Evolutionary conservation across 2,329 filamentous ascomycete species (phyloP).

Genomic region (Xylariaceae sp.): DNA sequence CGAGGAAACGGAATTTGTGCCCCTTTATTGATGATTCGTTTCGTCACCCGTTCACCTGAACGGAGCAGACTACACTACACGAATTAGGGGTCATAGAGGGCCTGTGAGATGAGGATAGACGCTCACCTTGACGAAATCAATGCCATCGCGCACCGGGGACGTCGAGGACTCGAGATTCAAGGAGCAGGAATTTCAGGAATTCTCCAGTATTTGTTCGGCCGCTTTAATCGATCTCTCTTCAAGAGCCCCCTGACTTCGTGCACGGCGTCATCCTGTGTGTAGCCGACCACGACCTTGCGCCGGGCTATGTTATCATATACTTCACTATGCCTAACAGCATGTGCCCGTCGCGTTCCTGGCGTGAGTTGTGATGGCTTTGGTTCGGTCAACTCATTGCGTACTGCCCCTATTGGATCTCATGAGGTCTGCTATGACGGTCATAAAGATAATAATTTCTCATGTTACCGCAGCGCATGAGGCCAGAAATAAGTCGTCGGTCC

Average conservation of each 20-base stretch:
- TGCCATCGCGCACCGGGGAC: too few species aligned
- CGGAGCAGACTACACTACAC: not conserved
- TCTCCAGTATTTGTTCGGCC: too few species aligned
- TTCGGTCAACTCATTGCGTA: too few species aligned
- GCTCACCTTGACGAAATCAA: not conserved
- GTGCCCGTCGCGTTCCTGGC: conserved; percentile 13
- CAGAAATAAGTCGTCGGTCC: too few species aligned
- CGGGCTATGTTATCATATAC: conserved; percentile 22
- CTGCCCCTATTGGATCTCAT: too few species aligned
- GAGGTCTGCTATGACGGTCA: too few species aligned
- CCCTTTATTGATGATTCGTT: not conserved
- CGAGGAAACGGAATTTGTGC: not conserved
- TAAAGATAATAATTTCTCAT: too few species aligned
- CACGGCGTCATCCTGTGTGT: conserved; percentile 21
- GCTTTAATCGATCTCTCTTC: conserved; percentile 2
- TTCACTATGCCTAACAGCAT: conserved; percentile 15
- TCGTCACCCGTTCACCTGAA: not conserved
- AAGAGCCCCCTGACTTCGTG: conserved; percentile 5
- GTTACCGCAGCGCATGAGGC: too few species aligned
- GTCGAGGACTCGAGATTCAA: too few species aligned
- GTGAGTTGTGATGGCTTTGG: conserved; percentile 18
- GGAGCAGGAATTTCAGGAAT: too few species aligned
- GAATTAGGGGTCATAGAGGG: not conserved
- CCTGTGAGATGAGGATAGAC: not conserved
- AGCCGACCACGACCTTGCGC: conserved; percentile 17